Conservation (phyloP, 1,139 yeast genomes). For the Pichia cactophila region DNA sequence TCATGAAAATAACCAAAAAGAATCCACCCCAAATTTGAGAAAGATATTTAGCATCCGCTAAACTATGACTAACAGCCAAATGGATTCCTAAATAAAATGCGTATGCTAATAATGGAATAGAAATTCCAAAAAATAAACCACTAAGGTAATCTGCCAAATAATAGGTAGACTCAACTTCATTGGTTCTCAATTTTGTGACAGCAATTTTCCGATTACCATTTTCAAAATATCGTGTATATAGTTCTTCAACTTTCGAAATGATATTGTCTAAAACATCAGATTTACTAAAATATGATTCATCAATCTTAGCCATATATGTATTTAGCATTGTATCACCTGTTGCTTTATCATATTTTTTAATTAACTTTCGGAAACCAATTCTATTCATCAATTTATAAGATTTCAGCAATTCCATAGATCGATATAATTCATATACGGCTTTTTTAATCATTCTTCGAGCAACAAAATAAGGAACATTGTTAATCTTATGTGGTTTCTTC, state of each 20-base stretch:
- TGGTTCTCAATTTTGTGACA: conserved; percentile 60
- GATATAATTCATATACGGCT: conserved; percentile 73
- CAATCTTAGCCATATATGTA: conserved; percentile 53
- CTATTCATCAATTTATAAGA: conserved; percentile 73
- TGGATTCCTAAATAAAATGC: conserved; percentile 45
- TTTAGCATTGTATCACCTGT: conserved; percentile 42
- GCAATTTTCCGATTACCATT: conserved; percentile 68
- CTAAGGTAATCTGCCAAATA: conserved; percentile 45
- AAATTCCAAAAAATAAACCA: conserved; percentile 65
- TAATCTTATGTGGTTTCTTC: conserved; percentile 12
- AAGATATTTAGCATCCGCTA: conserved; percentile 50
- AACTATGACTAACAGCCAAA: conserved; percentile 30
- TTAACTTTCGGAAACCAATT: conserved; percentile 81
- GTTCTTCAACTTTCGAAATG: conserved; percentile 54
- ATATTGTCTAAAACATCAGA: conserved; percentile 63
- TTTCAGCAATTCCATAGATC: conserved; percentile 68
- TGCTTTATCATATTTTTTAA: conserved; percentile 83
- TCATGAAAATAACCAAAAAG: conserved; percentile 52
- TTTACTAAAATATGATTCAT: conserved; percentile 48
- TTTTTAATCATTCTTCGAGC: conserved; percentile 71
- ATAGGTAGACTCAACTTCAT: conserved; percentile 33
- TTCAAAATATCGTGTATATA: conserved; percentile 62
- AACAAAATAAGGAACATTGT: conserved; percentile 49
- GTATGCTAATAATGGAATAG: conserved; percentile 54
- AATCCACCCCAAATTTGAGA: conserved; percentile 94